A percentile compares a stretch with the other conserved stretches of the same genome.
phyloP scores from a whole-genome alignment of 1,139 yeast genomes.

The Pichia sp. region DNA sequence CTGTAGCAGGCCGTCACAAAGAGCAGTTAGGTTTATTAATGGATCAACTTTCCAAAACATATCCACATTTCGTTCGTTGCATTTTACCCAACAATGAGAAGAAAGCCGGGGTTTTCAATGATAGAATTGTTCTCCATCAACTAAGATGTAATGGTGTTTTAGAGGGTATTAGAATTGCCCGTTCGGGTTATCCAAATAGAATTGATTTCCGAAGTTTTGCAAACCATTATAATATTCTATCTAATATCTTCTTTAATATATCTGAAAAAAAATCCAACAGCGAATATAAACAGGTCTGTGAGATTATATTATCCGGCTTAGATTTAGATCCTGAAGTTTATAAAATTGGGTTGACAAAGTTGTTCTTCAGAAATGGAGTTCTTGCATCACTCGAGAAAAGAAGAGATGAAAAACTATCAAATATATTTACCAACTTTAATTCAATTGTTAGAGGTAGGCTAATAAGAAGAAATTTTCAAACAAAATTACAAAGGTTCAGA shows the following conservation, averaged over 20 bases:
- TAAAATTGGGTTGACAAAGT: conserved; percentile 77
- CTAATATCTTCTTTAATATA: conserved; percentile 14
- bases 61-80: conserved; percentile 96
- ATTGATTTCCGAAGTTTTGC: conserved; percentile 77
- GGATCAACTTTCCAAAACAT: conserved; percentile 70
- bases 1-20: conserved; percentile 81
- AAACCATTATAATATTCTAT: conserved; percentile 63
- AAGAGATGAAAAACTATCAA: conserved; percentile 60
- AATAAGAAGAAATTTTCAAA: conserved; percentile 47
- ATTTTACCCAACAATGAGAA: conserved; percentile 83
- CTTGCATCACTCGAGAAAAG: conserved; percentile 77
- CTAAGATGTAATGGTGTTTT: conserved; percentile 94
- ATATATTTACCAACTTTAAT: conserved; percentile 57
- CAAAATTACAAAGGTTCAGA: conserved; percentile 52
- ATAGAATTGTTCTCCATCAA: conserved; percentile 75
- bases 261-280: conserved; percentile 33
- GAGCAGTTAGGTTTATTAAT: conserved; percentile 72
- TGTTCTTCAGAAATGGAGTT: conserved; percentile 92
- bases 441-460: conserved; percentile 60
- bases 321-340: conserved; percentile 58
- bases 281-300: conserved; percentile 57
- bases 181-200: conserved; percentile 96
- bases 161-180: conserved; percentile 94
- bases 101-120: conserved; percentile 65
- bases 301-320: conserved; percentile 55